Base-by-base conservation (phyloP, 306 rosid species). In the Cyclanthera cordifolia region DNA sequence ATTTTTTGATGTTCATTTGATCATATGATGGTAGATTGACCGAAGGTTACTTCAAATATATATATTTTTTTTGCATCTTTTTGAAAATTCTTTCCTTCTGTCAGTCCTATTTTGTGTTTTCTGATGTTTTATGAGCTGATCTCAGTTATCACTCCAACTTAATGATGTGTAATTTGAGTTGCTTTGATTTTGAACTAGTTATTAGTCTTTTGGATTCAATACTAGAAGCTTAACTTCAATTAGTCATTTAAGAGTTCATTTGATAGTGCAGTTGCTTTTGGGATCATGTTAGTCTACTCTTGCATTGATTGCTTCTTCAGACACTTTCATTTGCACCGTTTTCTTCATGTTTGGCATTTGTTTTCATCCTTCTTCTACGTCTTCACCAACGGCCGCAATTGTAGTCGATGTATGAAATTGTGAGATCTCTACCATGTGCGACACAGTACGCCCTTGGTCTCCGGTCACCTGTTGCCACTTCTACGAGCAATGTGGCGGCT, bases 101-200 rank as follows among this genome's bases (percentile, higher is more conserved):
- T 63, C 51, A 63, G 32, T 12, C n/a, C 9, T 11, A 23, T 61
- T 46, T 6, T 4, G 28, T 61, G 19, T 39, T 19, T 61, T 19
- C 8, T 11, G 50, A 59, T 8, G 25, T n/a, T 32, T n/a, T 28
- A 9, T 19, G 68, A 41, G 53, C 9, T 19, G 68, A 41, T 21
- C 19, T 39, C 52, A 21, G 34, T 64, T 41, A 41, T 43, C 48
- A 41, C 52, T 21, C 34, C 16, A 41, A 41, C 14, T 13, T 43
- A 34, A 64, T 43, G 12, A 61, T 61, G 68, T 41, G 37, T 43
- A 14, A 20, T 64, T 21, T 21, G 53, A 64, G 69, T 43, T 63
- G 0, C n/a, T 43, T 64, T 21, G 47, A 41, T 19, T 30, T 58
- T 7, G 45, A 58, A 16, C 20, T n/a, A 14, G 24, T n/a, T 16